These are phyloP conservation scores for Curvularia spicifera DNA, from an alignment of 2,329 filamentous ascomycete species.

Conservation along the genomic window DNA sequence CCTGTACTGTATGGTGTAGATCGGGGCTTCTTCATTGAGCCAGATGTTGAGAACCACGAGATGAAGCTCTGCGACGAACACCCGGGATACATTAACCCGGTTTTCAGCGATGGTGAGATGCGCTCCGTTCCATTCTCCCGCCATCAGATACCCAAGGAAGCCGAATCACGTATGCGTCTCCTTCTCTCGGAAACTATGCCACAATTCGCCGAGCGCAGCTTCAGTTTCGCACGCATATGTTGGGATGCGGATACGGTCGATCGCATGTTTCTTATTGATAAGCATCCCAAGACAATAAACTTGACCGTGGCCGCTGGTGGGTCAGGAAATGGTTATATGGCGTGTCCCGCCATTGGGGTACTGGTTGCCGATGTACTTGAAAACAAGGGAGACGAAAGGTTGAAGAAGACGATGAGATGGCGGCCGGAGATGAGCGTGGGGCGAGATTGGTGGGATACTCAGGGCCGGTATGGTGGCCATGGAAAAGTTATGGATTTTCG, in stretches of 20 bases:
- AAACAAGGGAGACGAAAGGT: constrained; percentile 49
- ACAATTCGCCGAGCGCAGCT: constrained; percentile 57
- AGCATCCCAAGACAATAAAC: constrained; percentile 54
- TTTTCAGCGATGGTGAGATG: constrained; percentile 32
- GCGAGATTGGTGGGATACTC: constrained; percentile 57
- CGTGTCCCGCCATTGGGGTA: constrained; percentile 59
- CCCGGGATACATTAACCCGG: constrained; percentile 62
- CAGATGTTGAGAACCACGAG: constrained; percentile 53
- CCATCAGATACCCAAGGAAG: constrained; percentile 56
- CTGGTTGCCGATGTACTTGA: constrained; percentile 57
- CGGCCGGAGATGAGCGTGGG: constrained; percentile 57
- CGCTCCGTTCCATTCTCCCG: constrained; percentile 52
- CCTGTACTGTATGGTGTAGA: constrained; percentile 60
- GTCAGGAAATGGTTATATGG: constrained; percentile 62
- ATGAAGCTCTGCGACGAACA: constrained; percentile 64
- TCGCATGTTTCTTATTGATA: constrained; percentile 60
- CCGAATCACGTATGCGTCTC: constrained; percentile 55
- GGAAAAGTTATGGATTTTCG: constrained; percentile 59
- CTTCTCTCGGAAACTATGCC: constrained; percentile 61
- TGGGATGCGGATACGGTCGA: constrained; percentile 65
- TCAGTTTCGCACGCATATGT: constrained; percentile 61
- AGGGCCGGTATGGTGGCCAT: constrained; percentile 57
- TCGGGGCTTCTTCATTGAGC: constrained; percentile 59
- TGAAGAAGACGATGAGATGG: constrained; percentile 58
- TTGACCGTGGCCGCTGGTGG: constrained; percentile 59